Base-by-base conservation (phyloP, 345 rosid species). In the Hibiscus trionum region DNA sequence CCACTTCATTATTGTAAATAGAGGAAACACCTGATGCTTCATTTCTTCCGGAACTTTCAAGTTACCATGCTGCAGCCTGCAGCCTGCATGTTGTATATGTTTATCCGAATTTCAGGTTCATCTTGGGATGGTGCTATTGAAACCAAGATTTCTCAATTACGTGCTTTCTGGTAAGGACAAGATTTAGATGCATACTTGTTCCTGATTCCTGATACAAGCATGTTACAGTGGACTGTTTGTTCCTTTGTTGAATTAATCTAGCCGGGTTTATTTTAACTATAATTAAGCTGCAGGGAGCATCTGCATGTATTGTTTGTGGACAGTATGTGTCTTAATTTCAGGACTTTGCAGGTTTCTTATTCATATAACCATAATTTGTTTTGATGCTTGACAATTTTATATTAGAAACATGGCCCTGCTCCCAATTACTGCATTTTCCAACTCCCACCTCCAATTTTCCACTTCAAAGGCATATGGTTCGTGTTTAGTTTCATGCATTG, bases 381-480 rank as follows among this genome's bases (percentile, higher is more conserved):
- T 64, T 64, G n/a, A 64, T 64, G 16, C 67, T 10, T 63, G 27
- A 63, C 47, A 62, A 3, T 62, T 62, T 39, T 11, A 4, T 64
- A 64, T 27, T 19, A 10, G 52, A 44, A 39, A 64, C 21, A 19
- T 42, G 42, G 42, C 42, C 42, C 42, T 37, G 42, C 42, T 37
- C 42, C 42, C 42, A 37, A 37, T 6, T 37, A 26, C 69, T 64
- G 31, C 31, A 19, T 11, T 64, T 64, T 39, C 69, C 50, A 61
- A 31, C 10, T 62, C 26, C 12, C 47, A 62, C 15, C 67, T 62
- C 3, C 6, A 10, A 0, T 14, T 62, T 62, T 35, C 27, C 0
- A 66, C 19, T 21, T 65, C 53, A 65, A 42, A 44, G 31, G 55
- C 55, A 44, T 66, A 66, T 42, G 68, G 49, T 66, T 21, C 44